phyloP scores from a whole-genome alignment of 2,329 filamentous ascomycete genomes.

The Podosphaera fusca region DNA sequence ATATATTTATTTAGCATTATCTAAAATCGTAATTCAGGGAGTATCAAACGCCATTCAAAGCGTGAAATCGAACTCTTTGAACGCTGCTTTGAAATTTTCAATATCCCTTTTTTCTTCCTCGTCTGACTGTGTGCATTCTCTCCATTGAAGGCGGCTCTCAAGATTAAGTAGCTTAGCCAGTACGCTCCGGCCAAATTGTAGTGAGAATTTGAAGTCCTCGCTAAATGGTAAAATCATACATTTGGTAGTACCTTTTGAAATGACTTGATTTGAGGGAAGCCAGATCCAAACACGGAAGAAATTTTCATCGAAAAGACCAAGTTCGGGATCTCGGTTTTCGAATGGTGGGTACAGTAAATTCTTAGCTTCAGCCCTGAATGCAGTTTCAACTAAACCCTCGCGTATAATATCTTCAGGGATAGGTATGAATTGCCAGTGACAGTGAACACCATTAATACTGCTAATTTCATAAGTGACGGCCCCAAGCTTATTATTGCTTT shows the following conservation, averaged over 20 bases:
- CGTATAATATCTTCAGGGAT: constrained; percentile 43
- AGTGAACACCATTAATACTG: constrained; percentile 56
- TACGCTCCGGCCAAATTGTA: constrained; percentile 75
- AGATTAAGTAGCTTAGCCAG: constrained; percentile 69
- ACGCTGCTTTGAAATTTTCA: constrained; percentile 55
- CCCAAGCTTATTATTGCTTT: constrained; percentile 36
- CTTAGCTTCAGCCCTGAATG: constrained; percentile 71
- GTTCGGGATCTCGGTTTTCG: constrained; percentile 23
- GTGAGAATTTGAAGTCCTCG: constrained; percentile 53
- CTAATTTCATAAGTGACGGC: constrained; percentile 85
- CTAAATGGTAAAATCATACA: constrained; percentile 54
- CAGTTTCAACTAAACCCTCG: constrained; percentile 61
- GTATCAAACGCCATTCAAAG: constrained; percentile 1
- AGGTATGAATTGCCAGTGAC: constrained; percentile 85
- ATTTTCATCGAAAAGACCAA: constrained; percentile 32
- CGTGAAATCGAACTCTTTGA: constrained; percentile 64
- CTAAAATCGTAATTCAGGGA: neutral
- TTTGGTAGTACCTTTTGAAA: constrained; percentile 25
- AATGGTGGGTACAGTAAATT: constrained; percentile 37
- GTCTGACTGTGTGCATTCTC: constrained; percentile 54
- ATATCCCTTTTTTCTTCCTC: constrained; percentile 63
- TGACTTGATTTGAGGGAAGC: constrained; percentile 27
- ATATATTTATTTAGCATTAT: too few species aligned
- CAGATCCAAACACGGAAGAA: constrained; percentile 73
- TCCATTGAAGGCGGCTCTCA: constrained; percentile 63